Conservation (phyloP, 768 basidiomycete genomes). For the Amanita phalloides region DNA sequence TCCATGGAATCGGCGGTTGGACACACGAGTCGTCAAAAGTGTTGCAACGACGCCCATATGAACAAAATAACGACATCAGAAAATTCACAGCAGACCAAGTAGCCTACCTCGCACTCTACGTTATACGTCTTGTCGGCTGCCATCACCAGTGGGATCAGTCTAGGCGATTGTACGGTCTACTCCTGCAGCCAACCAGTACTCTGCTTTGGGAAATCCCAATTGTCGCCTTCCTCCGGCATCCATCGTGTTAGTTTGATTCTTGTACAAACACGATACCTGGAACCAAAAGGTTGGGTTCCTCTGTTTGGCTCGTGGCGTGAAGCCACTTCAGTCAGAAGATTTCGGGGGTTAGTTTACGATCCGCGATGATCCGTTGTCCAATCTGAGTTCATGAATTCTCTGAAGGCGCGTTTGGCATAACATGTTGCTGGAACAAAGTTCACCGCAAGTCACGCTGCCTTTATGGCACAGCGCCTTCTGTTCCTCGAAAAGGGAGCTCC, state of each 20-base stretch:
- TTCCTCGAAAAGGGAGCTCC: conserved; percentile 15
- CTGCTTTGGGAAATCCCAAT: conserved; percentile 4
- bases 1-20: conserved; percentile 18
- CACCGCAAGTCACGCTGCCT: conserved; percentile 14
- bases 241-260: conserved; percentile 12
- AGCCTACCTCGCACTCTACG: conserved; percentile 1
- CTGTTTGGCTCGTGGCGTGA: conserved; percentile 22
- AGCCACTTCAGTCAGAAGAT: conserved; percentile 25
- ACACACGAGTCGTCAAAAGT: conserved; percentile 13
- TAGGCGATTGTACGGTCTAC: conserved; percentile 6
- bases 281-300: conserved; percentile 28
- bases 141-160: conserved; percentile 12
- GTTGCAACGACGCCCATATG: conserved; percentile 11
- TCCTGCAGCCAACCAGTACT: conserved; percentile 8
- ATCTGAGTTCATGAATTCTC: too few relatives aligned
- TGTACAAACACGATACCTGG: conserved; percentile 15
- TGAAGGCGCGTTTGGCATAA: conserved; percentile 37
- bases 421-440: conserved; percentile 11
- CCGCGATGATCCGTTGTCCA: too few relatives aligned
- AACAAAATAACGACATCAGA: conserved; percentile 4
- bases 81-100: conserved; percentile 14
- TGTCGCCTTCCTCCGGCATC: conserved; percentile 4
- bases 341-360: too few relatives aligned
- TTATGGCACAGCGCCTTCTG: conserved; percentile 14
- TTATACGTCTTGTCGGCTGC: conserved; percentile 10